Base-by-base conservation (phyloP, 257 asterid species). In the Solanum rostratum region DNA sequence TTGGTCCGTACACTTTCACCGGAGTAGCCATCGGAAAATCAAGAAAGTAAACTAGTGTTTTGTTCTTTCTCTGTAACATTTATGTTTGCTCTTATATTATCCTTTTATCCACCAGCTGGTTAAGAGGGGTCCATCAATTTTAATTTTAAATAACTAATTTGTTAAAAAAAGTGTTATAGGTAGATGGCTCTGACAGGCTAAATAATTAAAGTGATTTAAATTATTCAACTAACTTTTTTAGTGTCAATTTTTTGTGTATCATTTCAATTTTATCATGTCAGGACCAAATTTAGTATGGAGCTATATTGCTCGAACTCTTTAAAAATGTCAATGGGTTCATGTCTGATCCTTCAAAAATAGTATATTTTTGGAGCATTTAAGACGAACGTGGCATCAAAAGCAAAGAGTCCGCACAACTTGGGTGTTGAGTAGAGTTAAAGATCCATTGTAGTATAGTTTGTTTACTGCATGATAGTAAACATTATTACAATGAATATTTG, bases 1-100 rank as follows among this genome's bases (percentile, higher is more conserved):
- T 93, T n/a, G 97, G 94, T 49, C 98, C 97, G 86, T 91, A 90
- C 86, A 95, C 95, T 84, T 90, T 93, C 89, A 92, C 98, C 59
- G 97, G 88, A 22, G 91, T 80, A 12, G 95, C 92, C 98, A 93
- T 93, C 63, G 86, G 46, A 53, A 76, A 76, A 49, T 76, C 82
- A 76, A 76, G 82, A 27, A 76, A 50, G 19, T 78, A 50, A 16
- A 22, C 2, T 37, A 16, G 63, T 78, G 59, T 49, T n/a, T n/a
- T 49, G 43, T 3, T 74, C 8, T 39, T 73, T 45, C 10, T 0
- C 3, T 22, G 39, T 13, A 6, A 39, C 7, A 1, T 37, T 73
- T 45, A 13, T 73, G 18, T 22, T 45, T 45, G 39, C 57, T 45
- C 0, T 45, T 76, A 24, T 15, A 46, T 74, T 27, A 76, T 27